Evolutionary conservation across 306 rosid species (phyloP).

Genomic region (Mimosa bimucronata): DNA sequence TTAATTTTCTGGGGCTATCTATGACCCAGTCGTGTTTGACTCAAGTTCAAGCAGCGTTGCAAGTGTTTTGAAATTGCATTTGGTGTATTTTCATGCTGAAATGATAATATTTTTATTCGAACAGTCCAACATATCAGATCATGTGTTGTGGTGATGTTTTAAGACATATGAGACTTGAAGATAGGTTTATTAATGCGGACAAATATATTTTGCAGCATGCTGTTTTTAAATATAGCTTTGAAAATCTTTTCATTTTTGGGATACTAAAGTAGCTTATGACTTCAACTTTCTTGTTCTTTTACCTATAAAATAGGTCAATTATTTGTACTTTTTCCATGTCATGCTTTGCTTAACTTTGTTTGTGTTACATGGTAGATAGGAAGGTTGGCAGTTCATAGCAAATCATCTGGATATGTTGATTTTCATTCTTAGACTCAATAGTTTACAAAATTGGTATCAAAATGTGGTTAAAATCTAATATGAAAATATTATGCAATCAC

Average conservation of each 20-base stretch:
- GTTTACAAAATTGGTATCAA: neutral
- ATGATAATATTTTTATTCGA: neutral
- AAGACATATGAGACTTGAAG: neutral
- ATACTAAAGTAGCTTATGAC: constrained; percentile 25
- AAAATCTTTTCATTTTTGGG: neutral
- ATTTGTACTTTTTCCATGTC: constrained; percentile 3
- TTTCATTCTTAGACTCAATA: neutral
- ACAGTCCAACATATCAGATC: neutral
- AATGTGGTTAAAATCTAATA: neutral
- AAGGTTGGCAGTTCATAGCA: neutral
- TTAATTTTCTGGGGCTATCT: neutral
- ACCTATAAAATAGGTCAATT: constrained; percentile 1
- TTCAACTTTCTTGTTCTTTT: neutral
- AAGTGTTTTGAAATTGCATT: neutral
- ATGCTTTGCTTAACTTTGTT: constrained; percentile 10
- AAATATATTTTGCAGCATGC: neutral
- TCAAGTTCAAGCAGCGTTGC: neutral
- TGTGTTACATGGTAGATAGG: neutral
- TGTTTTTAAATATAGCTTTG: constrained; percentile 8
- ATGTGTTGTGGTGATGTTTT: neutral
- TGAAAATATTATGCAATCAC: constrained; percentile 34
- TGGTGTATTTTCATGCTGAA: neutral
- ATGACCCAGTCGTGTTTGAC: neutral
- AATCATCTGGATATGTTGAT: neutral
- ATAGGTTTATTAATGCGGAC: neutral